Conservation (phyloP, 805 yeast species). For the Candida dendrica region DNA sequence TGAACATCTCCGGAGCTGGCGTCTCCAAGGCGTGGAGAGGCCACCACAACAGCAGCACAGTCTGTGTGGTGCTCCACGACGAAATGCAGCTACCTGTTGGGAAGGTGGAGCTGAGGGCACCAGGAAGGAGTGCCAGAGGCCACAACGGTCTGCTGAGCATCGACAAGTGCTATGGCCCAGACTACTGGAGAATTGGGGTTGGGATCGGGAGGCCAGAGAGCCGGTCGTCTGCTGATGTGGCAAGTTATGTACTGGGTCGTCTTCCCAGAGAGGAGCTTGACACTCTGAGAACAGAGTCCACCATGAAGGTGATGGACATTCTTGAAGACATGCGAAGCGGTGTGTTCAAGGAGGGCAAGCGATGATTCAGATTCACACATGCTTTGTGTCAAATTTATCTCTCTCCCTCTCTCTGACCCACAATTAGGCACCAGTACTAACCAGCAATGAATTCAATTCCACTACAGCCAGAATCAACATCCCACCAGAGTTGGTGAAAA, state of each 20-base stretch:
- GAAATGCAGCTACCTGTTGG: conserved; percentile 68
- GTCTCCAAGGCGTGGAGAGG: conserved; percentile 41
- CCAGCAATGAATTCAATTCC: too few species aligned
- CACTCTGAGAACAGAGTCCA: conserved; percentile 29
- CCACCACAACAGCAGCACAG: conserved; percentile 14
- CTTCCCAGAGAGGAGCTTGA: conserved; percentile 40
- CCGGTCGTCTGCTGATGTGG: conserved; percentile 35
- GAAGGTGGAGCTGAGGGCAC: conserved; percentile 50
- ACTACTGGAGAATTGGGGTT: conserved; percentile 58
- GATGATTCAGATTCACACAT: not conserved
- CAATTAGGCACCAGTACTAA: too few species aligned
- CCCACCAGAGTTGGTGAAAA: too few species aligned
- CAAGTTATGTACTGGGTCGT: conserved; percentile 55
- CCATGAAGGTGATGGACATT: conserved; percentile 32
- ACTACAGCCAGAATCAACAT: too few species aligned
- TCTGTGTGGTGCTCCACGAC: conserved; percentile 64
- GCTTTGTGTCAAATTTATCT: too few species aligned
- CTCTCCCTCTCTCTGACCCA: too few species aligned
- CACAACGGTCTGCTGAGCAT: conserved; percentile 78
- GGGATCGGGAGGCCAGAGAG: conserved; percentile 69
- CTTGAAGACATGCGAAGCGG: conserved; percentile 22
- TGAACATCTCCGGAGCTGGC: conserved; percentile 68
- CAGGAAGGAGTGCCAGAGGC: conserved; percentile 62
- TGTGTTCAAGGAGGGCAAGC: not conserved
- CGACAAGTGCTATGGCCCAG: conserved; percentile 35